A percentile compares a stretch with the other conserved stretches of the same genome.
phyloP scores from a whole-genome alignment of 805 yeast species.

The Kregervanrija delftensis region DNA sequence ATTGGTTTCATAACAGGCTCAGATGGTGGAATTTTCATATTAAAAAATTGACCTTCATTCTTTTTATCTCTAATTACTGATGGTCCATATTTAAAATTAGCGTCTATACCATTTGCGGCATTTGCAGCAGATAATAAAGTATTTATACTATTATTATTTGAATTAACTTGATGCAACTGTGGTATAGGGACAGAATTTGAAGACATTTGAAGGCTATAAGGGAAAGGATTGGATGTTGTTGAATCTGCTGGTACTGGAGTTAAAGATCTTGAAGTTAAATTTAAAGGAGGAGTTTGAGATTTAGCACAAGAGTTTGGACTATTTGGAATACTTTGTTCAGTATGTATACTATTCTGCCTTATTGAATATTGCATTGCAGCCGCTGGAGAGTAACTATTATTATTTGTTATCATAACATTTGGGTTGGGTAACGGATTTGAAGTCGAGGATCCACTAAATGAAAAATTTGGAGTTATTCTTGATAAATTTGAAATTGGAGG shows the following conservation, averaged over 20 bases:
- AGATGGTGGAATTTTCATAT: slow-evolving; percentile 11
- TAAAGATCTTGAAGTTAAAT: not conserved
- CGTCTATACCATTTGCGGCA: not conserved
- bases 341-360: too few relatives aligned
- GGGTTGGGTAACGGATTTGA: not conserved
- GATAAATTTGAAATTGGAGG: not conserved
- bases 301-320: too few relatives aligned
- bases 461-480: not conserved
- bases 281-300: not conserved
- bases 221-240: not conserved
- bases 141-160: not conserved
- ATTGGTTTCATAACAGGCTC: slow-evolving; percentile 15
- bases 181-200: too few relatives aligned
- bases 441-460: not conserved
- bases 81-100: not conserved
- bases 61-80: not conserved
- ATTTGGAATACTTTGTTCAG: too few relatives aligned
- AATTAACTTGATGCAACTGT: too few relatives aligned
- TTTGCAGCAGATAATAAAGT: slow-evolving; percentile 7
- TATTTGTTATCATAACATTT: too few relatives aligned
- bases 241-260: not conserved
- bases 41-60: slow-evolving; percentile 7
- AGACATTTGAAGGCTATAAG: too few relatives aligned
- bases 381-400: too few relatives aligned
- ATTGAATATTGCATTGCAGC: too few relatives aligned